A percentile compares a stretch with the other conserved stretches of the same genome.
Conservation (phyloP, 805 yeast species). For the Candida maris region DNA sequence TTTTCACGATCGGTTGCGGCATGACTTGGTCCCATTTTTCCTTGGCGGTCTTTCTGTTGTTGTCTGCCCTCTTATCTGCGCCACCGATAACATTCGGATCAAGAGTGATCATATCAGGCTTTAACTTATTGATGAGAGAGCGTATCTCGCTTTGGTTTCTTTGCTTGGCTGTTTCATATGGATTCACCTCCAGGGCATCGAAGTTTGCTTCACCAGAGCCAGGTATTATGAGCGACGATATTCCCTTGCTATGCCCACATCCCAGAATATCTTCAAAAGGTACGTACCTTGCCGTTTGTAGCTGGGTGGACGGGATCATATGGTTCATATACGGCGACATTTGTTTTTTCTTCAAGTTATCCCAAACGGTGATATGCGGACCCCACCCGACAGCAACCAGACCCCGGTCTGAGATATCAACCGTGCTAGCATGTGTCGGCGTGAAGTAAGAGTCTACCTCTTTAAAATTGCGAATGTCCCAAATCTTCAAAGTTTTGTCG, state of each 20-base stretch:
- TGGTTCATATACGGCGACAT: slow-evolving; percentile 90
- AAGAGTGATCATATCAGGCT: slow-evolving; percentile 87
- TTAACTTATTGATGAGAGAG: slow-evolving; percentile 76
- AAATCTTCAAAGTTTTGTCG: slow-evolving; percentile 78
- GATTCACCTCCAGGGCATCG: slow-evolving; percentile 90
- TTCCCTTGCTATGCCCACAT: slow-evolving; percentile 74
- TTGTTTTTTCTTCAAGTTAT: slow-evolving; percentile 65
- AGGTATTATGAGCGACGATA: slow-evolving; percentile 85
- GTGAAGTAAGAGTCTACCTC: slow-evolving; percentile 65
- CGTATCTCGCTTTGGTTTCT: slow-evolving; percentile 93
- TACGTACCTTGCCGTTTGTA: slow-evolving; percentile 67
- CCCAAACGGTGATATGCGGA: slow-evolving; percentile 92
- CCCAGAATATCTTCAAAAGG: slow-evolving; percentile 98
- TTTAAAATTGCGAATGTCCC: slow-evolving; percentile 88
- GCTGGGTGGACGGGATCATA: slow-evolving; percentile 70
- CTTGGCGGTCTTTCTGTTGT: slow-evolving; percentile 59
- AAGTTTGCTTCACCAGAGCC: slow-evolving; percentile 98
- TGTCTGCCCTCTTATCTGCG: slow-evolving; percentile 67
- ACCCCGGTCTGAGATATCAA: slow-evolving; percentile 84
- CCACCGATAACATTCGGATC: slow-evolving; percentile 87
- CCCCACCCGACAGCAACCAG: slow-evolving; percentile 91
- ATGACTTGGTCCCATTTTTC: slow-evolving; percentile 43
- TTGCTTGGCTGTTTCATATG: slow-evolving; percentile 86
- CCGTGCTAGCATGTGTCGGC: slow-evolving; percentile 82
- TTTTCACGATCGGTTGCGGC: slow-evolving; percentile 16